Base-by-base conservation (phyloP, 2,329 filamentous ascomycete species). In the Aspergillus sp. region DNA sequence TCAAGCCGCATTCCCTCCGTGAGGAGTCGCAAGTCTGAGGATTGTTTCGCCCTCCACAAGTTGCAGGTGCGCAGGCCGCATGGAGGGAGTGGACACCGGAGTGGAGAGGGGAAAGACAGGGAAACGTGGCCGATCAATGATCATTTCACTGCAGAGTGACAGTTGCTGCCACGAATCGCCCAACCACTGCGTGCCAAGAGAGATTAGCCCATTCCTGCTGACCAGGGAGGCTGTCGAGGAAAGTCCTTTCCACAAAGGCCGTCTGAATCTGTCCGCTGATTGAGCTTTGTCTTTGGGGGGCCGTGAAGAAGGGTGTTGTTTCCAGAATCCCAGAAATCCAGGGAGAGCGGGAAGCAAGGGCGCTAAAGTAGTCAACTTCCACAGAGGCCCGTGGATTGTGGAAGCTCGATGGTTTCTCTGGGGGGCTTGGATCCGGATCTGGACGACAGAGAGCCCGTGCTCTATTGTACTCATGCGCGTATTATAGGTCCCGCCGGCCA, bases 81-180 rank as follows among this genome's bases (percentile, higher is more conserved):
- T 36, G 34, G 34, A 15, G 34, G 12, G 34, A 44, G 48, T 42
- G 39, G 47, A 15, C 12, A 17, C 48, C 32, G 26, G 9, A 30
- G 26, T 38, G 45, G 34, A 43, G 51, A 53, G 58, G 42, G 47
- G 51, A 54, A 53, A 43, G 55, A 53, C 42, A 53, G 55, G 52
- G 55, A 56, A 57, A 57, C 60, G 60, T 62, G 60, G 55, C 60
- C 55, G 60, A 60, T 60, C 55, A 57, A 53, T 30, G 60, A 60
- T 60, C 55, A 57, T 56, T 30, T 53, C 47, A 41, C 57, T 56
- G 60, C 57, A 62, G 42, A 60, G 55, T 56, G 55, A 56, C 56
- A 59, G 59, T 59, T 55, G 53, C 44, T 36, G 50, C 36, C 26
- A 47, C 15, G 32, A 48, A 42, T 36, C 41, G 44, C 30, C 55